A percentile compares a stretch with the other conserved stretches of the same genome.
Conservation (phyloP, 2,329 filamentous ascomycete species). For the Mollisia scopiformis region DNA sequence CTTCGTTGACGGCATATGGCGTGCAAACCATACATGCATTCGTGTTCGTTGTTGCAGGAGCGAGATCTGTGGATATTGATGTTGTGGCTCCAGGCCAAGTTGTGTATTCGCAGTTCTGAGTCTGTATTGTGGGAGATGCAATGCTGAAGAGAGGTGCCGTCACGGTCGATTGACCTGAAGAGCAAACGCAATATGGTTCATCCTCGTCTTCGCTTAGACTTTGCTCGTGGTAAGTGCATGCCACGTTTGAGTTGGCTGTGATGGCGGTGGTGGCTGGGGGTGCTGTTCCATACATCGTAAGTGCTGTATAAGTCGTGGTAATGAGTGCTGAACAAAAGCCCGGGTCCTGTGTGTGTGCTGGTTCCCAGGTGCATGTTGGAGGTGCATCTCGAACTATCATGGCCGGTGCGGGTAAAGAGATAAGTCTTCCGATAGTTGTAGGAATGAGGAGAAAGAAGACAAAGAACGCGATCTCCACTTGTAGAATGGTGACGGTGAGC, state of each 20-base stretch:
- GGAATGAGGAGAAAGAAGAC: background rate
- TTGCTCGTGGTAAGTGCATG: background rate
- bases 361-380: background rate
- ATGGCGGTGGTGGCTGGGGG: background rate
- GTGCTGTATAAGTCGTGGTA: background rate
- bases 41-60: constrained; percentile 6
- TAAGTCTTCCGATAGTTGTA: background rate
- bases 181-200: constrained; percentile 2
- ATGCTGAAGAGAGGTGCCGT: background rate
- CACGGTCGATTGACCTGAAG: background rate
- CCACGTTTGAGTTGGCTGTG: background rate
- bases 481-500: no score
- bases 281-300: background rate
- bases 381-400: background rate
- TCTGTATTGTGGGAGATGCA: background rate
- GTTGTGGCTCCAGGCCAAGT: constrained; percentile 8
- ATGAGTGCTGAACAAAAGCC: background rate
- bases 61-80: constrained; percentile 1
- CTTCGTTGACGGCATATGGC: constrained; percentile 3
- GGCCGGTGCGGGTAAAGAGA: constrained; percentile 2
- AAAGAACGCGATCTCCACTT: background rate
- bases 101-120: constrained; percentile 1
- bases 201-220: background rate
- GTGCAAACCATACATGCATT: constrained; percentile 8
- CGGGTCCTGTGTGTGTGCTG: background rate